Percentiles rank a stretch among this genome's conserved stretches.
These are phyloP conservation scores for Cryptococcus jaspeensis DNA, from an alignment of 1,284 basidiomycete species.

Conservation along the genomic window DNA sequence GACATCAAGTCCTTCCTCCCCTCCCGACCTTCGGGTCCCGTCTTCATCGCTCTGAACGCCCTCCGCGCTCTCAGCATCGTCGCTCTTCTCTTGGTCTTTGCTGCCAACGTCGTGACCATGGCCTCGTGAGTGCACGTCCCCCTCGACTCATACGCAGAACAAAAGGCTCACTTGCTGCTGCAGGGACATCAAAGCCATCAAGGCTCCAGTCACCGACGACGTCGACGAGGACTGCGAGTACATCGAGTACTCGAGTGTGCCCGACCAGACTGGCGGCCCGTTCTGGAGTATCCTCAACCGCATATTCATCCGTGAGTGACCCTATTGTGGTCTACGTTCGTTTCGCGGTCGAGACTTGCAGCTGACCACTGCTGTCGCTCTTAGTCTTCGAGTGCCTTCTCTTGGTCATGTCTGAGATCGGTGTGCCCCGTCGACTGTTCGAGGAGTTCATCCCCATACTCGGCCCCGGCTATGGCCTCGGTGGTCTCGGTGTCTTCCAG, in stretches of 20 bases:
- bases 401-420: slow-evolving; percentile 71
- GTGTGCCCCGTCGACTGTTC: slow-evolving; percentile 72
- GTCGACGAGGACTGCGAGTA: slow-evolving; percentile 62
- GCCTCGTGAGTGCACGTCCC: slow-evolving; percentile 55
- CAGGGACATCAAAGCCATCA: slow-evolving; percentile 66
- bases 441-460: slow-evolving; percentile 78
- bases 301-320: slow-evolving; percentile 63
- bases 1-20: slow-evolving; percentile 35
- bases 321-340: background rate
- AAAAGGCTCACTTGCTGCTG: background rate
- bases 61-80: slow-evolving; percentile 74
- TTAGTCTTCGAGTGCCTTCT: slow-evolving; percentile 67
- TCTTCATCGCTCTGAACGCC: slow-evolving; percentile 73
- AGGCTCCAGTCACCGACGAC: slow-evolving; percentile 17
- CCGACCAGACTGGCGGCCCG: slow-evolving; percentile 77
- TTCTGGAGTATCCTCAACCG: slow-evolving; percentile 84
- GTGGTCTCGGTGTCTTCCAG: slow-evolving; percentile 77
- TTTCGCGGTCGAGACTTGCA: background rate
- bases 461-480: slow-evolving; percentile 75
- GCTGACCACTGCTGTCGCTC: background rate
- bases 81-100: slow-evolving; percentile 66
- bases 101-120: slow-evolving; percentile 74
- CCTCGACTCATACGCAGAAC: background rate
- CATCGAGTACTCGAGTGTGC: slow-evolving; percentile 68
- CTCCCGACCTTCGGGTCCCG: slow-evolving; percentile 38